Base-by-base conservation (phyloP, 805 yeast genomes). In the Groenewaldozyma salmanticensis region DNA sequence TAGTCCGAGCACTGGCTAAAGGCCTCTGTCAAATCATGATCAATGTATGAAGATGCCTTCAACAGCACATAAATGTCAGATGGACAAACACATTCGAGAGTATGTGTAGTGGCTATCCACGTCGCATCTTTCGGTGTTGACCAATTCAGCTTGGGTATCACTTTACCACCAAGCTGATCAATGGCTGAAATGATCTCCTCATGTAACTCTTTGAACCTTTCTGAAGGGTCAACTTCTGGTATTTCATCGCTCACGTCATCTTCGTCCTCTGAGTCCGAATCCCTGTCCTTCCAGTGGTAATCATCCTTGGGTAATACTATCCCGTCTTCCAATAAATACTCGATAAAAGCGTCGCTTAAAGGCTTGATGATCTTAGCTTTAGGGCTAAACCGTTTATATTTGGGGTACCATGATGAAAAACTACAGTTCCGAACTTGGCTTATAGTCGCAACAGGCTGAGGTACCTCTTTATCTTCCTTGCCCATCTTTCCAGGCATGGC, bases 91-190 rank as follows among this genome's bases (percentile, higher is more conserved):
- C 97, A 88, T 53, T 75, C 72, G 71, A 81, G 72, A 2, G 84
- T 71, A 52, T 85, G 83, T 24, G 81, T 77, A 2, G 92, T 71
- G 53, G 82, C 63, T 17, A 92, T 90, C 98, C 97, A 92, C 0
- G 79, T 74, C 1, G 97, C 84, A 62, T 92, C 99, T 55, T 79
- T 80, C 1, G 99, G 98, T 1, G 96, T 82, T 1, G 96, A 86
- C 98, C 98, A 92, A 65, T 92, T 92, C 51, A 90, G 65, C 55
- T 92, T 92, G 1, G 97, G 97, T 1, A 85, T 71, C 2, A 87
- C 85, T 1, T 75, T 63, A 0, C 81, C 81, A 37, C 71, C 56
- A 7, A 65, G 64, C 33, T 68, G 65, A 2, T 49, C 45, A 11
- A 92, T 72, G 0, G 67, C 54, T 0, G 51, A 44, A 27, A 63